Conservation (phyloP, 2,329 filamentous ascomycete species). For the Biscogniauxia sp. region DNA sequence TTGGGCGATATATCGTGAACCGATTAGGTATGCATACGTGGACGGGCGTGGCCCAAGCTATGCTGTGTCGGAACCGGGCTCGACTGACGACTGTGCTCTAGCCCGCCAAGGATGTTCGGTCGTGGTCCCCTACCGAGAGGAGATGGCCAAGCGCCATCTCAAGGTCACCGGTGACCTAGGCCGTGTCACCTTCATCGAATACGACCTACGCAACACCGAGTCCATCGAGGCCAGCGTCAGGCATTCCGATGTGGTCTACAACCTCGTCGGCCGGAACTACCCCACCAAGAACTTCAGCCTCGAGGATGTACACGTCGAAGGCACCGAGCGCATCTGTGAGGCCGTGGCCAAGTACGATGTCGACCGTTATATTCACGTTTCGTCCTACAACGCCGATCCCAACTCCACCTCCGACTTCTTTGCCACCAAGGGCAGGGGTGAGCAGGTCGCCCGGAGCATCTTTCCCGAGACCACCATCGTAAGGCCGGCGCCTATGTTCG, state of each 20-base stretch:
- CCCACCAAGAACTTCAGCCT: slow-evolving; percentile 97
- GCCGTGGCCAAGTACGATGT: slow-evolving; percentile 97
- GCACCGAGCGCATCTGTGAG: slow-evolving; percentile 86
- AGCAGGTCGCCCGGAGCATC: slow-evolving; percentile 79
- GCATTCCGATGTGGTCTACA: slow-evolving; percentile 97
- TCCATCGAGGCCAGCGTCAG: slow-evolving; percentile 96
- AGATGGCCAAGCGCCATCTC: slow-evolving; percentile 96
- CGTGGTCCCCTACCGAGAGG: slow-evolving; percentile 89
- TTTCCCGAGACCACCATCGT: slow-evolving; percentile 98
- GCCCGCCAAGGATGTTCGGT: slow-evolving; percentile 93
- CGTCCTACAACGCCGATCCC: slow-evolving; percentile 83
- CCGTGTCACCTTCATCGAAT: slow-evolving; percentile 87
- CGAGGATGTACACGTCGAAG: slow-evolving; percentile 90
- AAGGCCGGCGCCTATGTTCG: slow-evolving; percentile 88
- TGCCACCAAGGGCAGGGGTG: slow-evolving; percentile 82
- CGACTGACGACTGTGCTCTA: slow-evolving; percentile 40
- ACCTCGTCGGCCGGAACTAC: slow-evolving; percentile 90
- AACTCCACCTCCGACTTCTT: slow-evolving; percentile 87
- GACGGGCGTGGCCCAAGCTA: neutral
- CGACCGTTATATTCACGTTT: slow-evolving; percentile 94
- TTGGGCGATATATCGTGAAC: slow-evolving; percentile 97
- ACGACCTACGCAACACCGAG: slow-evolving; percentile 87
- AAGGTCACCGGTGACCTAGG: slow-evolving; percentile 96
- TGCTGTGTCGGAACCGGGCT: slow-evolving; percentile 21
- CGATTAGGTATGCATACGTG: slow-evolving; percentile 61